Base-by-base conservation (phyloP, 257 asterid species). In the Petrea volubilis region DNA sequence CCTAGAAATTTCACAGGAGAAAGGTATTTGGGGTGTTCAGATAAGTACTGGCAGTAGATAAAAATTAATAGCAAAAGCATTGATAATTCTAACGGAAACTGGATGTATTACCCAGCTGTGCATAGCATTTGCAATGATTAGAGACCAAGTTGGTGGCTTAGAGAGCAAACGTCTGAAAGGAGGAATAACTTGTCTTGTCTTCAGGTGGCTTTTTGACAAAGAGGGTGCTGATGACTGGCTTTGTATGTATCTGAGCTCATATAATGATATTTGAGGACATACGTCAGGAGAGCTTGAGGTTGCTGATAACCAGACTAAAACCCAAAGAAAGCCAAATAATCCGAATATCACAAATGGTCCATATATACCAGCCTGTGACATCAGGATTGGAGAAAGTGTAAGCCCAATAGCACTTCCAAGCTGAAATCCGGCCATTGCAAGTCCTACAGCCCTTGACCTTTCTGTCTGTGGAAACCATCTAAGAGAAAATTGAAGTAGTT, bases 391-490 rank as follows among this genome's bases (percentile, higher is more conserved):
- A 78, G 99, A 88, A 67, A 94, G 96, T 25, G 92, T 87, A 64
- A 94, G 97, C 73, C 97, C 98, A 70, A 94, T 86, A 58, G 99
- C 98, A 85, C 98, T 94, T 78, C 99, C 99, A 74, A 94, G 95
- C 85, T 91, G 97, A 75, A 94, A 94, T 44, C 99, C 99, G 66
- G 97, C 99, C 99, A 94, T 94, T 56, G 99, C 98, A 80, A 95
- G 98, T 77, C 93, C 99, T n/a, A 95, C 97, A 64, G 97, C 95
- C 81, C 98, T 88, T 67, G 99, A 87, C 74, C 97, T 90, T 68
- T 95, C 99, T 50, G 88, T 90, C 78, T 79, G 88, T 71, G 99
- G 98, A 82, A 90, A 95, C 99, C 98, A 95, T 78, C 99, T 91
- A 66, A 47, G 23, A 58, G 1, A 79, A 65, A 72, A 40, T 59